Evolutionary conservation across 176 grass and related monocot species (phyloP), one percentile per base, ranked within the genome.

Genomic region (Metroxylon sagu): DNA sequence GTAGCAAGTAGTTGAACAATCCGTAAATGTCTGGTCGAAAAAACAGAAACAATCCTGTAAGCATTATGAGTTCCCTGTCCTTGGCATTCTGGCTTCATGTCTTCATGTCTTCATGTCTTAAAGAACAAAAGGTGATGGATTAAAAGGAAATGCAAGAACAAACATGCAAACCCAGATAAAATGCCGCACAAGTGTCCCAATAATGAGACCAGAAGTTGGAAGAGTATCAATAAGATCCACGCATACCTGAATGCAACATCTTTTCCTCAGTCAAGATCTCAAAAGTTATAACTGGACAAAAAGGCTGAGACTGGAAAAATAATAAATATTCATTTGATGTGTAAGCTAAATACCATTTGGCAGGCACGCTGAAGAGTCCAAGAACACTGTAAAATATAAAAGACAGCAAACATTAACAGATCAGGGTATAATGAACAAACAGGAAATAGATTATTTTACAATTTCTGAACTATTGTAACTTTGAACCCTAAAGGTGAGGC

Each of bases 91-190:
- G 35, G 2, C 35, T 43, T 43, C 35, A 43, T 12, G 35, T 43
- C 35, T 43, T 43, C 35, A 43, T 12, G 35, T 43, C 35, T 43
- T 43, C 8, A 23, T 23, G 21, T 23, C 21, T 23, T 23, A 14
- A 43, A 0, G 12, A 43, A 43, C 8, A 43, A 71, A 26, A 61
- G 16, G 67, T 54, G 18, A 69, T 2, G 67, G 26, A 63, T 53
- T 60, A 79, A 75, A 23, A 72, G 49, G 61, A 72, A 54, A 61
- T 71, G 4, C 64, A 79, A 69, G 49, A 61, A 91, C 92, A 77
- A 79, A 97, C 92, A 91, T 82, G 92, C 87, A 88, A 91, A 97
- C 53, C 92, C 92, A 16, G 92, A 97, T 66, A 97, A 77, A 77
- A 97, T 97, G 61, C 92, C 87, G 62, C 87, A 97, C 59, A 91